phyloP scores from a whole-genome alignment of 106 monocot genomes.

The Dioscorea dumetorum region DNA sequence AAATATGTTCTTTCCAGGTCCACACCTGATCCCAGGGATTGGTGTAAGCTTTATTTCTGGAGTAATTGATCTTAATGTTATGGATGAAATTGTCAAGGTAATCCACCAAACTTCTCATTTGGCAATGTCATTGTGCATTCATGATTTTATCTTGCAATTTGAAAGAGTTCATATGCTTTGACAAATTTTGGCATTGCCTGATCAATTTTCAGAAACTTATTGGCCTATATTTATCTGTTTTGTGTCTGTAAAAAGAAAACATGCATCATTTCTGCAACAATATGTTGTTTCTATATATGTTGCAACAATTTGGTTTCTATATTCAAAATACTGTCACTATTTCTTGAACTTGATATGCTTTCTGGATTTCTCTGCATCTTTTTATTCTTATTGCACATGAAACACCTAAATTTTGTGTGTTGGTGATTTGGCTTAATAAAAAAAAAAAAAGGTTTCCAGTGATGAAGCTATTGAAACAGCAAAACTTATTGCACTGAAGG shows the following conservation, averaged over 20 bases:
- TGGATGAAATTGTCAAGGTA: conserved; percentile 61
- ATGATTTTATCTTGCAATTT: not conserved
- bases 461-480: conserved; percentile 83
- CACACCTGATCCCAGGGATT: conserved; percentile 30
- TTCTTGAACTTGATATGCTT: no score
- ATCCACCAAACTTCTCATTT: not conserved
- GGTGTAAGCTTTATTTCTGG: conserved; percentile 70
- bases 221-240: no score
- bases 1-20: conserved; percentile 1
- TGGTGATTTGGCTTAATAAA: not conserved
- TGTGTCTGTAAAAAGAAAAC: no score
- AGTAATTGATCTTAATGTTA: conserved; percentile 50
- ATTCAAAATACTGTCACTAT: no score
- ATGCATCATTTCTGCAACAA: no score
- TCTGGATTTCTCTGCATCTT: not conserved
- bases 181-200: no score
- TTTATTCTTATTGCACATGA: not conserved
- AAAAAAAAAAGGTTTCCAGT: conserved; percentile 68
- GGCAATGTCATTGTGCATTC: not conserved
- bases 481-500: conserved; percentile 78
- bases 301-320: no score
- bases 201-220: no score
- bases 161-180: no score
- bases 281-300: no score
- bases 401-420: not conserved